Base-by-base conservation (phyloP, 2,329 filamentous ascomycete genomes). In the Epichloe uncinata region DNA sequence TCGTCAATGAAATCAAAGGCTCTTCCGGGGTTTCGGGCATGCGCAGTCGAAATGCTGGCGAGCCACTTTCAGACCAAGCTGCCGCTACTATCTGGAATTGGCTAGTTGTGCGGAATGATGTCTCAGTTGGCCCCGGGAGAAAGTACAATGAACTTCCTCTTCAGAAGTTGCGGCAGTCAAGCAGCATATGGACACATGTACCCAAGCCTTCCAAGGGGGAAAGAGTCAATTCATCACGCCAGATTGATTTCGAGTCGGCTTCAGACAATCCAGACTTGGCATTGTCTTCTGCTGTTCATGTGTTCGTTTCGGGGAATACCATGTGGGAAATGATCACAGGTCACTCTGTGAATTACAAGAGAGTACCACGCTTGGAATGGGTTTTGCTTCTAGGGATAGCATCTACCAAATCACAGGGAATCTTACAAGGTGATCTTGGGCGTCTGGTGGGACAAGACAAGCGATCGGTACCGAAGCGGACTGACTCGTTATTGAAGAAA, bases 241-340 rank as follows among this genome's bases (percentile, higher is more conserved):
- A 45, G 18, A 36, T 45, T 46, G 35, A 20, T 20, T 2, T 13
- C 9, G 35, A 9, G n/a, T 41, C 40, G 12, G 30, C 30, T 36
- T 48, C 22, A n/a, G 33, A 26, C 9, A 42, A 41, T 4, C 3
- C 42, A 20, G n/a, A 43, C 11, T 4, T 26, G 5, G 18, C 11
- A 13, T n/a, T 36, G 4, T 22, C 46, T 42, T 34, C 43, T 8
- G 18, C n/a, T 2, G 15, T 52, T 20, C 57, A 64, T 11, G 62
- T 82, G 2, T 72, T 71, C 50, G 72, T 76, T 13, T 73, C 74
- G 0, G 73, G 79, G 54, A 71, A 75, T 45, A 73, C 73, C 4
- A 72, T 79, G 60, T 83, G 79, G 79, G 71, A 75, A 58, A 73
- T 73, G 3, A 65, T 83, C 45, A 73, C 78, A 20, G 78, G 78